phyloP scores from a whole-genome alignment of 2,329 filamentous ascomycete species.

The Diaporthe vaccinii region DNA sequence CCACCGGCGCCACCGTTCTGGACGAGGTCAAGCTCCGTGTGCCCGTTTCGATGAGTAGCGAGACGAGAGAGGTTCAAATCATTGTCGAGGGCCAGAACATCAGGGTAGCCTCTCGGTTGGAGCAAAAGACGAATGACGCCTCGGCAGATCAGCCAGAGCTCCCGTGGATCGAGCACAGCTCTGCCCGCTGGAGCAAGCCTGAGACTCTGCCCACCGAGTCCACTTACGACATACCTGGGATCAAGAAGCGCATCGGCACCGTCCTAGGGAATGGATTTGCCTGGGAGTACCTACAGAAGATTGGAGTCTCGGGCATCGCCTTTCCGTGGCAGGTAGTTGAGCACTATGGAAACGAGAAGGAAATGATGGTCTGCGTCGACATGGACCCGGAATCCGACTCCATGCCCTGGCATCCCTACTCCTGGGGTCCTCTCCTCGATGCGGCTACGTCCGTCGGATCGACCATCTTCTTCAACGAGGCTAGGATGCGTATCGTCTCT shows the following conservation, averaged over 20 bases:
- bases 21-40: not conserved
- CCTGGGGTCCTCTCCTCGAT: not conserved
- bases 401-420: not conserved
- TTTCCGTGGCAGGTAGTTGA: not conserved
- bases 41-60: not conserved
- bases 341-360: constrained; percentile 1
- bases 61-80: not conserved
- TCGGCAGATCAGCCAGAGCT: not conserved
- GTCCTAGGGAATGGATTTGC: not conserved
- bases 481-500: not conserved
- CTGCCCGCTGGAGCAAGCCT: not conserved
- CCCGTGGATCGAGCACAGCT: not conserved
- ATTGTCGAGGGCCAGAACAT: not conserved
- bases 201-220: not conserved
- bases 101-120: not conserved
- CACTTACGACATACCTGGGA: not conserved
- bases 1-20: not conserved
- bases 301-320: not conserved
- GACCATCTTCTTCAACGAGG: constrained; percentile 3
- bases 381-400: not conserved
- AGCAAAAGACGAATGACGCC: not conserved
- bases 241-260: not conserved
- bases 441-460: not conserved
- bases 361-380: not conserved
- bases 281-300: constrained; percentile 2